A percentile compares a stretch with the other conserved stretches of the same genome.
Conservation (phyloP, 2,329 filamentous ascomycete genomes). For the Trichoderma semiorbis region DNA sequence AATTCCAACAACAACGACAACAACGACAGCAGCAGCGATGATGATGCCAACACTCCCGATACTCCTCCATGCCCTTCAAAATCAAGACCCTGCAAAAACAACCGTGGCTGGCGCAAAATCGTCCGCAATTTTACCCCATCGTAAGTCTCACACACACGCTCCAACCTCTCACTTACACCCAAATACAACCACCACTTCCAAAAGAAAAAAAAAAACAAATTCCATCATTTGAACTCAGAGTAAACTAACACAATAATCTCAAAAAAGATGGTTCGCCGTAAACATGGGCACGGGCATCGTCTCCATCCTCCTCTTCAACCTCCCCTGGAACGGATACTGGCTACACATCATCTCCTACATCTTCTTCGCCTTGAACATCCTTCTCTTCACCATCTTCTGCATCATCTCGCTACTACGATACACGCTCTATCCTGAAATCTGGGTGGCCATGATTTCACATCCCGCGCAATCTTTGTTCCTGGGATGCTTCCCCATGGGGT, state of each 20-base stretch:
- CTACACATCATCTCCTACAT: slow-evolving; percentile 57
- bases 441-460: slow-evolving; percentile 62
- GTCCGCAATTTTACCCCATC: slow-evolving; percentile 54
- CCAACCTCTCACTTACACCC: neutral
- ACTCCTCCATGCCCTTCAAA: slow-evolving; percentile 1
- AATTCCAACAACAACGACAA: neutral
- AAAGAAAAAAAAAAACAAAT: neutral
- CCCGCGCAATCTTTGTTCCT: slow-evolving; percentile 66
- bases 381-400: slow-evolving; percentile 54
- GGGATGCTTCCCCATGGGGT: slow-evolving; percentile 65
- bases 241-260: neutral
- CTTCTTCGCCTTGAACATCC: slow-evolving; percentile 59
- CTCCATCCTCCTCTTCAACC: slow-evolving; percentile 57
- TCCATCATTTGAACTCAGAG: neutral
- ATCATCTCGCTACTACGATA: slow-evolving; percentile 58
- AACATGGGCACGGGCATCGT: slow-evolving; percentile 69
- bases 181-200: neutral
- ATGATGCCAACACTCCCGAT: neutral
- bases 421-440: slow-evolving; percentile 62
- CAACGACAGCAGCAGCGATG: neutral
- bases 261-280: slow-evolving; percentile 52
- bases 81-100: slow-evolving; percentile 31
- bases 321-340: slow-evolving; percentile 58
- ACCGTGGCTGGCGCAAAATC: slow-evolving; percentile 42
- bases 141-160: slow-evolving; percentile 33